Evolutionary conservation across 176 grass and related monocot species (phyloP), one percentile per base, ranked within the genome.

Genomic region (Avena eriantha): DNA sequence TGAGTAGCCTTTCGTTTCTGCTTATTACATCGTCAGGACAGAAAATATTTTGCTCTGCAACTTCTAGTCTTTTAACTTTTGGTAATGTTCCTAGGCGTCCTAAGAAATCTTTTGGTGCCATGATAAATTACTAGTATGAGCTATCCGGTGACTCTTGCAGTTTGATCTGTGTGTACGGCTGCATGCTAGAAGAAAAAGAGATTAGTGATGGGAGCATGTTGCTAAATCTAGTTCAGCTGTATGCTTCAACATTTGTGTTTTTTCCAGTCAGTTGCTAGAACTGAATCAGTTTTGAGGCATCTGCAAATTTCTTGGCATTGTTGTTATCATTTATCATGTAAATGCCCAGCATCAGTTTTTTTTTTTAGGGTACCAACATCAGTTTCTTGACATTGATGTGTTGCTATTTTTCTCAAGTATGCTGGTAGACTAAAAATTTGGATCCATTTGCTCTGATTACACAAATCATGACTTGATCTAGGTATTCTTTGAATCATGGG

Each of bases 11-110:
- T 76, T 51, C 29, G 50, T 78, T 43, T 9, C 67, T 85, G 16
- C 78, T 85, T 58, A 75, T 72, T 59, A 4, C 46, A 71, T 56
- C 57, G 21, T 36, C 68, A 87, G 57, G 67, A 87, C 84, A 83
- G 11, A 51, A 56, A 39, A 85, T 77, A 58, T 43, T 73, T 36
- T 76, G 47, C 18, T 54, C 17, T 88, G 45, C 82, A 39, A 24
- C 72, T 84, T 65, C 26, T 36, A 12, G n/a, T 17, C 51, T 78
- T 46, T 18, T 10, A 43, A 13, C 7, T 78, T 84, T 34, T 70
- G 83, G 71, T 77, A 45, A 77, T 63, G 72, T 12, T 86, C 41
- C 39, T 91, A 72, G 46, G 17, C 21, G 26, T 35, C 17, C 26
- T 21, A 33, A 77, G 74, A 34, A 21, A 5, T 21, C 13, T 55